Evolutionary conservation across 345 rosid genomes (phyloP).

Genomic region (Citrus medica): DNA sequence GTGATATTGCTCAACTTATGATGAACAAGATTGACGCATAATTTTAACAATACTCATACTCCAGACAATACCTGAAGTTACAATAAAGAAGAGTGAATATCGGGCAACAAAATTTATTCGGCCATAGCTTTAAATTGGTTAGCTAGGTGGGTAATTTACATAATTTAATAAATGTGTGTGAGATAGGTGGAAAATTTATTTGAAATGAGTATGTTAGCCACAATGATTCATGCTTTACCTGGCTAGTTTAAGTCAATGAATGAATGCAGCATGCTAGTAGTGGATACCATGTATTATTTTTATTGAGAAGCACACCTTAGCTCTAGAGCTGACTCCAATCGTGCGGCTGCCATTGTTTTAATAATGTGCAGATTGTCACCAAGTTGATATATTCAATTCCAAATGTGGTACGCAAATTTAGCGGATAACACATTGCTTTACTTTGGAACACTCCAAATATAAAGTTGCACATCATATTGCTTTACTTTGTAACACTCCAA

Average conservation of each 20-base stretch:
- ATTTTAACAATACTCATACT: too few species aligned
- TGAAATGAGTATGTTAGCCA: background rate
- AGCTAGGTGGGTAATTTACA: background rate
- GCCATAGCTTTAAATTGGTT: background rate
- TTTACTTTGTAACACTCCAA: too few species aligned
- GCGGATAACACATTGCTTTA: too few species aligned
- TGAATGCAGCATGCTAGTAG: background rate
- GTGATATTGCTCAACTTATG: background rate
- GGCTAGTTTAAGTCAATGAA: background rate
- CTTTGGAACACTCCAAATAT: too few species aligned
- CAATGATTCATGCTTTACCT: background rate
- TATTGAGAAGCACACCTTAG: background rate
- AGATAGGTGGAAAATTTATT: background rate
- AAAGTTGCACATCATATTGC: too few species aligned
- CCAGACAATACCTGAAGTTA: background rate
- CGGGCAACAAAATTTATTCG: background rate
- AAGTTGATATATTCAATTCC: too few species aligned
- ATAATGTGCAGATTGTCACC: too few species aligned
- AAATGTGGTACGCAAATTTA: too few species aligned
- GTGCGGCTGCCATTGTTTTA: background rate
- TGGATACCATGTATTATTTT: background rate
- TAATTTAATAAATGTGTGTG: background rate
- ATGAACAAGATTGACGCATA: too few species aligned
- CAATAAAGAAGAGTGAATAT: background rate
- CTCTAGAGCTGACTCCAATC: background rate